Base-by-base conservation (phyloP, 352 stramenopile species). In the Phytopythium litorale region DNA sequence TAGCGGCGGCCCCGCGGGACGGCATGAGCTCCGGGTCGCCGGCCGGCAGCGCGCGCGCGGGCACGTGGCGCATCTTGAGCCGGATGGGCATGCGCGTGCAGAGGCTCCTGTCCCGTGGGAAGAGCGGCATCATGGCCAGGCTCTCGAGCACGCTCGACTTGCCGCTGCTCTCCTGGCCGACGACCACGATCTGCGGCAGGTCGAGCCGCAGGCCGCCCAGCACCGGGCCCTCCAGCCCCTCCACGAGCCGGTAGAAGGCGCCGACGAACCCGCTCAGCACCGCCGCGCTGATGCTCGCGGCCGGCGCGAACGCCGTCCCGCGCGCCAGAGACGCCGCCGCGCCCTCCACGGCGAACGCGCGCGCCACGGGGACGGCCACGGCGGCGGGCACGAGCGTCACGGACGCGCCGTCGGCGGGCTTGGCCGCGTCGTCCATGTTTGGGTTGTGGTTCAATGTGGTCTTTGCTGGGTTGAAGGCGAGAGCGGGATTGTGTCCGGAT, bases 101-200 rank as follows among this genome's bases (percentile, higher is more conserved):
- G 16, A 76, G 56, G 25, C 53, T 50, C 56, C 63, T 54, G 54
- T 76, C 65, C 23, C 76, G 75, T 40, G 76, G 76, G 63, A 85
- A 79, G 1, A 82, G 48, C 46, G 75, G 69, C 50, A 78, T 35
- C 73, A 81, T 79, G 43, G 71, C 73, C 21, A 85, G 55, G 43
- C 62, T 70, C 65, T 81, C 76, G 54, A 82, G 65, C 45, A 80
- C 70, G 30, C 64, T 77, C 4, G 72, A 81, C 70, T 81, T 85
- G 68, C 76, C 76, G 58, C 71, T 76, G 67, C 73, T 67, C 59
- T 80, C 73, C 35, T 78, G 63, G 21, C 76, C 76, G 19, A 78
- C 67, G n/a, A 80, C 71, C 16, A 82, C 66, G 56, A 82, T 70
- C 58, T 75, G 66, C 35, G 76, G 76, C 42, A 79, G 64, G 19